These are phyloP conservation scores for Phoenix dactylifera DNA, from an alignment of 176 grass and related monocot species.

Conservation along the genomic window DNA sequence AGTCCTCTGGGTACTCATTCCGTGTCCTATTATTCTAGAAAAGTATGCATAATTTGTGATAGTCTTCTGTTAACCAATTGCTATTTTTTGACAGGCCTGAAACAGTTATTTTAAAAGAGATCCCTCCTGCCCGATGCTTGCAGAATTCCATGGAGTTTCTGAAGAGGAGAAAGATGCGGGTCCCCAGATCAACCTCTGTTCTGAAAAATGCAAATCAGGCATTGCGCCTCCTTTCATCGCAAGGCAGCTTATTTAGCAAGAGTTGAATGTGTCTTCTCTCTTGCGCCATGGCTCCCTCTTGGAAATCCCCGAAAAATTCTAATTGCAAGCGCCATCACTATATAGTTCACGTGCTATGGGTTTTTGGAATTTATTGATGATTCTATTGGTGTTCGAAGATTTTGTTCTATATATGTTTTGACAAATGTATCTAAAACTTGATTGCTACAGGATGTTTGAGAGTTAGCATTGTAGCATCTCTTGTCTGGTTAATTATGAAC, in stretches of 20 bases:
- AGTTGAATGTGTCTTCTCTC: conserved; percentile 7
- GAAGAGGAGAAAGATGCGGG: conserved; percentile 48
- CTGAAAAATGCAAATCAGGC: conserved; percentile 29
- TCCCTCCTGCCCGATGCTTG: conserved; percentile 35
- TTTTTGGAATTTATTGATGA: too few species aligned
- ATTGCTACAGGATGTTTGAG: too few species aligned
- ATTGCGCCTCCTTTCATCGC: conserved; percentile 26
- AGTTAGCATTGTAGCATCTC: too few species aligned
- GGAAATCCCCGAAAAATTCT: too few species aligned
- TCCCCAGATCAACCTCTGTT: conserved; percentile 18
- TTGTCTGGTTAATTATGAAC: too few species aligned
- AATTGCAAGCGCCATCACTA: too few species aligned
- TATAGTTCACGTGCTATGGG: too few species aligned
- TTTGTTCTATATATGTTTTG: too few species aligned
- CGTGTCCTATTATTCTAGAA: conserved; percentile 1
- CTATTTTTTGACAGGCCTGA: conserved; percentile 58
- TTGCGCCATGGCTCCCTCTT: too few species aligned
- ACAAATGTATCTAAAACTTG: too few species aligned
- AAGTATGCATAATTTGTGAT: not conserved
- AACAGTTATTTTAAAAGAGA: conserved; percentile 65
- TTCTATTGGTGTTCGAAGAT: too few species aligned
- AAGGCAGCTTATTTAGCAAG: conserved; percentile 23
- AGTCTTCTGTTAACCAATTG: not conserved
- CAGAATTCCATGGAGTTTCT: conserved; percentile 61
- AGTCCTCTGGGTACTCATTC: conserved; percentile 46